phyloP scores from a whole-genome alignment of 2,329 filamentous ascomycete genomes.

The Aspergillus sp. region DNA sequence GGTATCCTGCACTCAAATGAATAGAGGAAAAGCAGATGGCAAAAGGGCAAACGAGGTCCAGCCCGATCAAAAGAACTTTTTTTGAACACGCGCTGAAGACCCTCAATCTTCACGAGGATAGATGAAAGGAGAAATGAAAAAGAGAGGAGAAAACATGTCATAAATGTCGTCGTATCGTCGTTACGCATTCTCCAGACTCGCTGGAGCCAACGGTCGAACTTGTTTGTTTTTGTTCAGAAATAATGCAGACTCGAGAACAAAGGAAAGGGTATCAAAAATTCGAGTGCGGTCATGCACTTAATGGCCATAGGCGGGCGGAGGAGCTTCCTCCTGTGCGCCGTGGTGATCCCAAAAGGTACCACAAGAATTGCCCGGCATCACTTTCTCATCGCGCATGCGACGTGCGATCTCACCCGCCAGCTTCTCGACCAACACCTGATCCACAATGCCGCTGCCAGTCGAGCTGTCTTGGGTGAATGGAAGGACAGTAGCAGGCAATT shows the following conservation, averaged over 20 bases:
- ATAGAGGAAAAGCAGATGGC: slow-evolving; percentile 3
- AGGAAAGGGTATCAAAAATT: slow-evolving; percentile 6
- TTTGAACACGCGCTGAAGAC: neutral
- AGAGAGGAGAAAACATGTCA: slow-evolving; percentile 11
- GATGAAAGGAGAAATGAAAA: slow-evolving; percentile 8
- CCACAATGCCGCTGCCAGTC: slow-evolving; percentile 30
- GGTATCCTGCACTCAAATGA: neutral
- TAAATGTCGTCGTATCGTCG: slow-evolving; percentile 16
- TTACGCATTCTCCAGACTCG: slow-evolving; percentile 12
- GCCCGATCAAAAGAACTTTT: neutral
- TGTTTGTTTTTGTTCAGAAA: neutral
- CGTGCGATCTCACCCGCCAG: slow-evolving; percentile 84
- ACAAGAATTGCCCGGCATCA: slow-evolving; percentile 24
- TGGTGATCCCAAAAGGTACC: slow-evolving; percentile 30
- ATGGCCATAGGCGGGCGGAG: slow-evolving; percentile 40
- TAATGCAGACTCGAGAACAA: neutral
- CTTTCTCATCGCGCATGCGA: slow-evolving; percentile 80
- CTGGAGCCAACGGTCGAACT: slow-evolving; percentile 5
- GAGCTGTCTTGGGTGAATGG: slow-evolving; percentile 27
- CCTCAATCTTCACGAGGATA: neutral
- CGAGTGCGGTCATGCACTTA: slow-evolving; percentile 13
- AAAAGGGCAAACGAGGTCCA: slow-evolving; percentile 9
- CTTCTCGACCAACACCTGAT: slow-evolving; percentile 46
- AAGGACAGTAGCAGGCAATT: slow-evolving; percentile 27
- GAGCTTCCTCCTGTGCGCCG: slow-evolving; percentile 28